Evolutionary conservation across 2,329 filamentous ascomycete species (phyloP).

Genomic region (Phialophora macrospora): DNA sequence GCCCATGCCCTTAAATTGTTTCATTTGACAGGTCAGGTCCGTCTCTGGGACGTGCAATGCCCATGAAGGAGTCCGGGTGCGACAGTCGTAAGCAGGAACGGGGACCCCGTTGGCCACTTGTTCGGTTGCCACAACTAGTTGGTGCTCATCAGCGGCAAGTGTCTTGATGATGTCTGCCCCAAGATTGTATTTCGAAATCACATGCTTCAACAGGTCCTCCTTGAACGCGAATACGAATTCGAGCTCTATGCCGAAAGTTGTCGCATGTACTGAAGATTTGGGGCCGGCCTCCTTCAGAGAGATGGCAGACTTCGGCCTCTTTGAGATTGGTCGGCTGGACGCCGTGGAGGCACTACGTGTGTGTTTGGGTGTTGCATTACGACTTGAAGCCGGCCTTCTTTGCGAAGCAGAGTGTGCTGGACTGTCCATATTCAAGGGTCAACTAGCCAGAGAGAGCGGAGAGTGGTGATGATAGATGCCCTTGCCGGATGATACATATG

Average conservation of each 20-base stretch:
- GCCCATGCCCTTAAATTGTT: constrained; percentile 18
- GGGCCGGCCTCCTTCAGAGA: background rate
- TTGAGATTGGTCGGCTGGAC: background rate
- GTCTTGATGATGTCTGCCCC: constrained; percentile 24
- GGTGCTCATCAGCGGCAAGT: constrained; percentile 18
- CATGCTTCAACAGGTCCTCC: constrained; percentile 20
- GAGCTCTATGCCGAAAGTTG: constrained; percentile 33
- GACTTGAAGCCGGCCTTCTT: background rate
- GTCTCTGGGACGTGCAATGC: constrained; percentile 29
- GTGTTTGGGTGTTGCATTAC: background rate
- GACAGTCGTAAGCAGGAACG: constrained; percentile 21
- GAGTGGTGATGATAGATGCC: background rate
- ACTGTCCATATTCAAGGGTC: background rate
- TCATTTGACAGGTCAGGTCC: constrained; percentile 14
- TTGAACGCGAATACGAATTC: constrained; percentile 34
- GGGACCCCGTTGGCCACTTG: background rate
- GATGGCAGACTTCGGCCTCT: background rate
- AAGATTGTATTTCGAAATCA: constrained; percentile 21
- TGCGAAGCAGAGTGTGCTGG: background rate
- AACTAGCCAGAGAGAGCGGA: background rate
- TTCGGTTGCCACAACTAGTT: constrained; percentile 16
- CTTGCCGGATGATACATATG: background rate
- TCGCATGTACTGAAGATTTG: constrained; percentile 13
- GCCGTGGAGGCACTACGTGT: background rate
- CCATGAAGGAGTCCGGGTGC: constrained; percentile 28